phyloP scores from a whole-genome alignment of 176 grass and related monocot genomes.

The Oropetium thomaeum region DNA sequence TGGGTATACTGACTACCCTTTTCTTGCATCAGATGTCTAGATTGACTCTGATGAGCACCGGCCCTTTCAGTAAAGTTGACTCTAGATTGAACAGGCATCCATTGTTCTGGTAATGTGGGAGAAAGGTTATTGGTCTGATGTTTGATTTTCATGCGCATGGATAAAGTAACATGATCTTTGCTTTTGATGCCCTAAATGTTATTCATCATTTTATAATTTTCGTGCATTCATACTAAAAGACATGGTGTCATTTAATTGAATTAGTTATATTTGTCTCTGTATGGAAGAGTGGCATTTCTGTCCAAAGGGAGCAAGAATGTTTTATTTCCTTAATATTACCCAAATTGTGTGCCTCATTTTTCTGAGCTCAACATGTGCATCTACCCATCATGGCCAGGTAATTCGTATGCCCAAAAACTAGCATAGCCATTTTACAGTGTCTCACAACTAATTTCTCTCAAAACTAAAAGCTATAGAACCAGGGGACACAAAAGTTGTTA shows the following conservation, averaged over 20 bases:
- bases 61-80: neutral
- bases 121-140: neutral
- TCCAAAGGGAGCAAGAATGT: neutral
- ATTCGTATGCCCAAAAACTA: neutral
- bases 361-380: neutral
- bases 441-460: too few relatives aligned
- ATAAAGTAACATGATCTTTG: neutral
- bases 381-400: neutral
- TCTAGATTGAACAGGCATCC: neutral
- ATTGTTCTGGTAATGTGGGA: neutral
- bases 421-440: too few relatives aligned
- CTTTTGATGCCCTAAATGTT: neutral
- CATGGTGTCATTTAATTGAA: neutral
- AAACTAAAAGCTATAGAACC: neutral
- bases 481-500: neutral
- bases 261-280: neutral
- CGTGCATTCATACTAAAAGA: neutral
- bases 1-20: constrained; percentile 72
- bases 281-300: neutral
- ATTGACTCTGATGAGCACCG: too few relatives aligned
- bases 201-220: neutral
- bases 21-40: constrained; percentile 36
- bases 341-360: neutral
- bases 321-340: neutral
- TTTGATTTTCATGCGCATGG: constrained; percentile 15